A percentile compares a stretch with the other conserved stretches of the same genome.
These are phyloP conservation scores for Camelina laxa DNA, from an alignment of 345 rosid genomes.

Conservation along the genomic window DNA sequence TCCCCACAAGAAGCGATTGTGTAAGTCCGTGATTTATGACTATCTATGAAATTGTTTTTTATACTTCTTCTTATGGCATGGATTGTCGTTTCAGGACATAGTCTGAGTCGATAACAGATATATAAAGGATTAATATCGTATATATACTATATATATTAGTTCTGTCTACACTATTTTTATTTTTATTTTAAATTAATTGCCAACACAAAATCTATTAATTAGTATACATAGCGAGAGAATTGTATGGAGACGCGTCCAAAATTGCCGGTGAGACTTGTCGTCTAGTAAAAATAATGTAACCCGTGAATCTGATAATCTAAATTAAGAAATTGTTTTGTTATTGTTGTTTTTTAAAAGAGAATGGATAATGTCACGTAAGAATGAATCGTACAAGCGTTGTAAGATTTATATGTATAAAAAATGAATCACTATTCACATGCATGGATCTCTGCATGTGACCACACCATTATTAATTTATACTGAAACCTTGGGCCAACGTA, in stretches of 20 bases:
- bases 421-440: conserved; percentile 19
- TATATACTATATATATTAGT: neutral
- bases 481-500: conserved; percentile 20
- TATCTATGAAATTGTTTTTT: neutral
- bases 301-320: conserved; percentile 38
- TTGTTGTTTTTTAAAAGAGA: neutral
- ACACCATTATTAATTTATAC: conserved; percentile 1
- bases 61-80: neutral
- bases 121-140: neutral
- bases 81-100: neutral
- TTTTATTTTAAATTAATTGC: neutral
- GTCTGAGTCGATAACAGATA: neutral
- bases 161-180: neutral
- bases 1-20: neutral
- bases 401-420: neutral
- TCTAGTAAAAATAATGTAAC: conserved; percentile 26
- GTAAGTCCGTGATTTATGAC: conserved; percentile 29
- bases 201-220: neutral
- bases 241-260: conserved; percentile 23
- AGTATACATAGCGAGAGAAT: neutral
- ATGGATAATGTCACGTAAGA: conserved; percentile 22
- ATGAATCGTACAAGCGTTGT: neutral
- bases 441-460: conserved; percentile 41
- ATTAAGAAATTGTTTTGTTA: neutral
- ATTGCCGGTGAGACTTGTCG: conserved; percentile 16